Percentiles rank a stretch among this genome's conserved stretches.
Conservation (phyloP, 768 basidiomycete species). For the Lyophyllum decastes region DNA sequence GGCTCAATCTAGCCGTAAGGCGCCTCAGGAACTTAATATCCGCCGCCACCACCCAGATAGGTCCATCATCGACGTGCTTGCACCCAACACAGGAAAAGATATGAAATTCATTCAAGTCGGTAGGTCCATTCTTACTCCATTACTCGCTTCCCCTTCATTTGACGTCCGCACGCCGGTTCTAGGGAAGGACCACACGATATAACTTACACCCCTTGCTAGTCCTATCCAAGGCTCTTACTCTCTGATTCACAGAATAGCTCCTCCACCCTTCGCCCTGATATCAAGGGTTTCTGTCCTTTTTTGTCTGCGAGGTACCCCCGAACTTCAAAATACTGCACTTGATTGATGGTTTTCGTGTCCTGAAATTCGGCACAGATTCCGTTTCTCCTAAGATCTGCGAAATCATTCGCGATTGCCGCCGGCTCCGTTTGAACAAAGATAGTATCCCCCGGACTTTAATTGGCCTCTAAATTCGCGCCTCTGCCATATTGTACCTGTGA, state of each 20-base stretch:
- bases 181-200: background rate
- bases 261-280: background rate
- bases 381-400: background rate
- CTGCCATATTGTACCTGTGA: background rate
- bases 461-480: background rate
- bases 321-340: background rate
- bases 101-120: background rate
- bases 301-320: background rate
- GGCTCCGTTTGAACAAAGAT: background rate
- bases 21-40: background rate
- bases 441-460: background rate
- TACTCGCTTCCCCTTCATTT: background rate
- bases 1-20: background rate
- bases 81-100: background rate
- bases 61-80: too few relatives aligned
- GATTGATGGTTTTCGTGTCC: background rate
- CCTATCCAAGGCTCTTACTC: background rate
- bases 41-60: background rate
- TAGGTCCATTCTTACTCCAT: background rate
- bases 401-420: background rate
- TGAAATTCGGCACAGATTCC: background rate
- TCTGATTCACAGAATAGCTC: background rate
- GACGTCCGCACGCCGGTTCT: background rate
- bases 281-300: background rate
- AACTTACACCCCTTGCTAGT: background rate